Percentiles rank a stretch among this genome's conserved stretches.
phyloP scores from a whole-genome alignment of 108 stramenopile genomes.

The Nannochloropsis salina region DNA sequence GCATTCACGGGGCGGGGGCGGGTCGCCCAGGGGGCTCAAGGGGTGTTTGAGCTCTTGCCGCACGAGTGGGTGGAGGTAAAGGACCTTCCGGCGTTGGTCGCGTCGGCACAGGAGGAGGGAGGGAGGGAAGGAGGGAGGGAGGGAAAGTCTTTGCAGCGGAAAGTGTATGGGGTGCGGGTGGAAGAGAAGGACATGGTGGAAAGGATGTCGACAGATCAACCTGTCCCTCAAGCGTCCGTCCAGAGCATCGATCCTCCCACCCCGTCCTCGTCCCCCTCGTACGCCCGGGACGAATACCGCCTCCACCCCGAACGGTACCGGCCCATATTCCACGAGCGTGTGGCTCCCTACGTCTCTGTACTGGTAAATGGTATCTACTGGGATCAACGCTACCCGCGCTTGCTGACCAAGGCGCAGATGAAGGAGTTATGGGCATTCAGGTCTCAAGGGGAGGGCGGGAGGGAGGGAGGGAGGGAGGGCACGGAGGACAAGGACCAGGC shows the following conservation, averaged over 20 bases:
- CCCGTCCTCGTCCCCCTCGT: constrained; percentile 22
- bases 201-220: constrained; percentile 33
- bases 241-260: not conserved
- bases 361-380: constrained; percentile 74
- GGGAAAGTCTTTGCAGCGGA: constrained; percentile 48
- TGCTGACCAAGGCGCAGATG: constrained; percentile 64
- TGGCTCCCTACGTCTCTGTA: constrained; percentile 64
- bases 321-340: constrained; percentile 57
- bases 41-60: constrained; percentile 68
- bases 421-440: constrained; percentile 51
- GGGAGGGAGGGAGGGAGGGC: not conserved
- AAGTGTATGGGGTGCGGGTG: constrained; percentile 58
- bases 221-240: not conserved
- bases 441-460: constrained; percentile 36
- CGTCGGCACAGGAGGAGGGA: not conserved
- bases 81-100: constrained; percentile 50
- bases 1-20: constrained; percentile 67
- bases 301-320: constrained; percentile 62
- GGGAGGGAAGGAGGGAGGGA: constrained; percentile 41
- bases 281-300: constrained; percentile 63
- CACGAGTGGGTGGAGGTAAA: constrained; percentile 63
- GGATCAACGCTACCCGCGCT: constrained; percentile 70
- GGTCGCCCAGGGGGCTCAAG: constrained; percentile 66
- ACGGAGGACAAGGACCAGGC: no score
- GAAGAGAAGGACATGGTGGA: constrained; percentile 56